Base-by-base conservation (phyloP, 2,329 filamentous ascomycete genomes). In the Colletotrichum truncatum region DNA sequence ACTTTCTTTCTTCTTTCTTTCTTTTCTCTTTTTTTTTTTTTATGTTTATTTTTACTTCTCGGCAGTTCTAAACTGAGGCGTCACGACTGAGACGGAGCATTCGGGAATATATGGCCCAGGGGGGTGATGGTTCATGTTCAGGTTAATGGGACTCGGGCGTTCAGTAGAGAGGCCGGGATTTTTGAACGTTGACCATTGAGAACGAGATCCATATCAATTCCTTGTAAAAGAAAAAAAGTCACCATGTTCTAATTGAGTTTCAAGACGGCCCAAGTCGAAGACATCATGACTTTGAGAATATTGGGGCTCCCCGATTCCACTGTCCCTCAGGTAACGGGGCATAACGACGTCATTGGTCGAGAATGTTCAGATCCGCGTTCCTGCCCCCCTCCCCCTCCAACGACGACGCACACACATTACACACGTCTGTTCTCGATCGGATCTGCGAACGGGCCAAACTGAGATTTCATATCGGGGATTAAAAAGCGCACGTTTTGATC, bases 351-450 rank as follows among this genome's bases (percentile, higher is more conserved):
- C 65, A 67, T 67, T 60, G 54, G 64, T 41, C 48, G 38, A 18
- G 26, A 36, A 16, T 30, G n/a, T 23, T 26, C 14, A 45, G 38
- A 54, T 38, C 49, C 30, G 30, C 30, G 11, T 32, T 11, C 6
- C 6, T 11, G 30, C 11, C 30, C 72, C 67, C 30, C 74, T 73
- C 48, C 69, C 70, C 52, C 72, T 45, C 25, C 36, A n/a, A 21
- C 6, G 6, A 8, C 14, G 16, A 21, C 28, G 10, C 34, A 38
- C 34, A 26, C 23, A 23, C 38, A 12, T 26, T 25, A 25, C 21
- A 55, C 39, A 23, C 5, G 18, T 23, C 39, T 43, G 11, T 43
- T 34, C 32, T 36, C 12, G 16, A 55, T 55, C 25, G 26, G 25
- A 55, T 55, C 38, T 32, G 16, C 52, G 51, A 39, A 14, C 26